Evolutionary conservation across 1,284 basidiomycete genomes (phyloP).

Genomic region (Cutaneotrichosporon daszewskae): DNA sequence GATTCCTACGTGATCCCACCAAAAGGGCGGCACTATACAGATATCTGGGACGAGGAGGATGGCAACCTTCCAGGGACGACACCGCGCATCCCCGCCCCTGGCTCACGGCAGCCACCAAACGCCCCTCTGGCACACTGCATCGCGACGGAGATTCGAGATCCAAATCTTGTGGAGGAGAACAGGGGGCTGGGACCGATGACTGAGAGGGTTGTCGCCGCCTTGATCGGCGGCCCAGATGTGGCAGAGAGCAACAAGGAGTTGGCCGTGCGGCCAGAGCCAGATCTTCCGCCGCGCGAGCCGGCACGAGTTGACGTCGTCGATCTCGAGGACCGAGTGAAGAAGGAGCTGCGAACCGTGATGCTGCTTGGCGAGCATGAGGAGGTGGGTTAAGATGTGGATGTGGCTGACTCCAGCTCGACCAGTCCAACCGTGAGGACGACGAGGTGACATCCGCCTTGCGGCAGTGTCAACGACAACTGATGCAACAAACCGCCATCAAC

Average conservation of each 20-base stretch:
- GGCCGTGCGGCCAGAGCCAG: constrained; percentile 11
- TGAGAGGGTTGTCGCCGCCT: constrained; percentile 61
- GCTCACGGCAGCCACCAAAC: constrained; percentile 19
- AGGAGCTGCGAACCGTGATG: constrained; percentile 53
- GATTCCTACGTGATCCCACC: constrained; percentile 80
- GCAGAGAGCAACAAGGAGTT: constrained; percentile 51
- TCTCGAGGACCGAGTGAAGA: constrained; percentile 53
- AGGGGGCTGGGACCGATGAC: constrained; percentile 40
- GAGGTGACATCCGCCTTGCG: constrained; percentile 86
- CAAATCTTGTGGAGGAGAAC: constrained; percentile 37
- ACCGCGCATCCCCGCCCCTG: constrained; percentile 30
- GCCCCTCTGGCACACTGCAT: constrained; percentile 11
- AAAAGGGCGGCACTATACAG: constrained; percentile 79
- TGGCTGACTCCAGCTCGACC: constrained; percentile 59
- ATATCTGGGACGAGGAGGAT: constrained; percentile 90
- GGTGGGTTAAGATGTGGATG: constrained; percentile 30
- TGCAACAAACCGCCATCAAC: constrained; percentile 70
- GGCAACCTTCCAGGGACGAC: constrained; percentile 42
- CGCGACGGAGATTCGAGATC: constrained; percentile 34
- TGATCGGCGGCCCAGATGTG: constrained; percentile 53
- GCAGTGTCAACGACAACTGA: constrained; percentile 76
- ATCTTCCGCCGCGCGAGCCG: constrained; percentile 7
- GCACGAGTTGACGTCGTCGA: constrained; percentile 49
- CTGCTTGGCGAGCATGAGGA: constrained; percentile 52
- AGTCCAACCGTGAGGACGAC: constrained; percentile 74